Evolutionary conservation across 1,284 basidiomycete genomes (phyloP).

Genomic region (Mycena citricolor): DNA sequence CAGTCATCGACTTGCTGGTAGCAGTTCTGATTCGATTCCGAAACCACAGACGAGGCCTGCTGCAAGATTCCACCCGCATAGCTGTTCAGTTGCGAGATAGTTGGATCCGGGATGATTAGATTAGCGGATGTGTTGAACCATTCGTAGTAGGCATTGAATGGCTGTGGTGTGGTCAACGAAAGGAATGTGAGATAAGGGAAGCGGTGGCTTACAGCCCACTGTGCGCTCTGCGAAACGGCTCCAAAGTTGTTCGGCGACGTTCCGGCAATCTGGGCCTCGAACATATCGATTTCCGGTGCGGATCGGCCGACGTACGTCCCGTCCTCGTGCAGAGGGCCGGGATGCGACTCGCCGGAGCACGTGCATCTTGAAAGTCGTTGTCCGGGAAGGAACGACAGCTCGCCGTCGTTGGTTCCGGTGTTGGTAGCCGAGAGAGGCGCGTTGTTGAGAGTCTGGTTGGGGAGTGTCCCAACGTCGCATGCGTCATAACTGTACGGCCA

Average conservation of each 20-base stretch:
- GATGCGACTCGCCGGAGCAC: slow-evolving; percentile 70
- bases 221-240: neutral
- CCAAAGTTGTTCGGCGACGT: neutral
- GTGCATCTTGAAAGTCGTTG: slow-evolving; percentile 81
- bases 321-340: slow-evolving; percentile 63
- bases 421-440: slow-evolving; percentile 38
- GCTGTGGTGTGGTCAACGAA: slow-evolving; percentile 34
- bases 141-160: slow-evolving; percentile 58
- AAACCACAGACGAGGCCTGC: slow-evolving; percentile 51
- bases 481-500: slow-evolving; percentile 7
- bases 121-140: slow-evolving; percentile 50
- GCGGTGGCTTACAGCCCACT: slow-evolving; percentile 29
- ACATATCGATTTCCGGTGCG: slow-evolving; percentile 79
- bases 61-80: slow-evolving; percentile 64
- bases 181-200: neutral
- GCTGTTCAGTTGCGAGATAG: slow-evolving; percentile 47
- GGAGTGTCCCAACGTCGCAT: slow-evolving; percentile 6
- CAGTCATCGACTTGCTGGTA: slow-evolving; percentile 47
- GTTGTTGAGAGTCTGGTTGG: slow-evolving; percentile 1
- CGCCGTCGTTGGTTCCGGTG: slow-evolving; percentile 37
- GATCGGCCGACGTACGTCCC: slow-evolving; percentile 70
- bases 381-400: slow-evolving; percentile 68
- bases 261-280: slow-evolving; percentile 61
- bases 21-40: slow-evolving; percentile 41
- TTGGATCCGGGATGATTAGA: slow-evolving; percentile 47